phyloP scores from a whole-genome alignment of 495 filamentous ascomycete species.

The Aspergillus wentii region DNA sequence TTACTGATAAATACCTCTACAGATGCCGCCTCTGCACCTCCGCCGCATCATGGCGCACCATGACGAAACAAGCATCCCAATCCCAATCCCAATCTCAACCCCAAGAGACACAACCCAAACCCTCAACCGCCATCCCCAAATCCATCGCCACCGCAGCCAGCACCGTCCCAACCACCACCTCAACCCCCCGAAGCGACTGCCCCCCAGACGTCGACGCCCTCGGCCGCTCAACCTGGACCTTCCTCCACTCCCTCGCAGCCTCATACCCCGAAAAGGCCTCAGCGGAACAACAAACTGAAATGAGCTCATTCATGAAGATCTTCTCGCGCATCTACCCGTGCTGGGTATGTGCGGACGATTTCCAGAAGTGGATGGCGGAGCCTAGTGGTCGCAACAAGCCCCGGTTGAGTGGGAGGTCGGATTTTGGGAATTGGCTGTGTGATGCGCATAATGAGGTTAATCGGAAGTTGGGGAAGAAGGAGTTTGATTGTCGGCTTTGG shows the following conservation, averaged over 20 bases:
- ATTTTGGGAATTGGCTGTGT: slow-evolving; percentile 92
- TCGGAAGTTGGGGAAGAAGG: slow-evolving; percentile 81
- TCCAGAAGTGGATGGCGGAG: slow-evolving; percentile 72
- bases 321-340: slow-evolving; percentile 90
- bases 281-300: slow-evolving; percentile 62
- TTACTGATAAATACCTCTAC: slow-evolving; percentile 13
- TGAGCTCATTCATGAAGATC: slow-evolving; percentile 68
- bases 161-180: slow-evolving; percentile 14
- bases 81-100: slow-evolving; percentile 11
- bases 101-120: slow-evolving; percentile 11
- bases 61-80: slow-evolving; percentile 50
- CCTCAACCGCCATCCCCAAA: slow-evolving; percentile 17
- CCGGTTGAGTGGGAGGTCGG: slow-evolving; percentile 57
- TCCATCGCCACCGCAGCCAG: slow-evolving; percentile 7
- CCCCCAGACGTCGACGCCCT: slow-evolving; percentile 68
- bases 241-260: slow-evolving; percentile 86
- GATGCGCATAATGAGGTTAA: slow-evolving; percentile 98
- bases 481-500: slow-evolving; percentile 89
- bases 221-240: slow-evolving; percentile 84
- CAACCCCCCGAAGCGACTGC: slow-evolving; percentile 29
- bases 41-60: slow-evolving; percentile 60
- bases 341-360: slow-evolving; percentile 92
- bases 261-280: slow-evolving; percentile 71
- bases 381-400: slow-evolving; percentile 58
- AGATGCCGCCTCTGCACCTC: slow-evolving; percentile 91